Evolutionary conservation across 495 filamentous ascomycete genomes (phyloP).

Genomic region (Hypoxylon fuscum): DNA sequence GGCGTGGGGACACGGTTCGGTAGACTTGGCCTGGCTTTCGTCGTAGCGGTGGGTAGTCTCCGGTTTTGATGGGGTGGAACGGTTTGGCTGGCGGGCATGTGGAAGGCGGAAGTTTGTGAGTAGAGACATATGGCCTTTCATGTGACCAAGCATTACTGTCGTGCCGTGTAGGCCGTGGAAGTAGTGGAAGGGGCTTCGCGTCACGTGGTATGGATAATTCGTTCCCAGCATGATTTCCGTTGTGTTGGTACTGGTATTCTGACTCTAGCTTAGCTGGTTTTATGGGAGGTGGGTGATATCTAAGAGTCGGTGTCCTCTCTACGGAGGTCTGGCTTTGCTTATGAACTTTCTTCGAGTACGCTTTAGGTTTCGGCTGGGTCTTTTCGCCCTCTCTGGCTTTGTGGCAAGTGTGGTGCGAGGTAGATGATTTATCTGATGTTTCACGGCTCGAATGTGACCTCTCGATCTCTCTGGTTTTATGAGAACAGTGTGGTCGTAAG

Average conservation of each 20-base stretch:
- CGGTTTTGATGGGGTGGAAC: too few species aligned
- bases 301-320: background rate
- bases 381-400: background rate
- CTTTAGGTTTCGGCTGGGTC: background rate
- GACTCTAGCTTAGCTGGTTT: conserved; percentile 14
- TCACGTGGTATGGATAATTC: background rate
- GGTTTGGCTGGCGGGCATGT: too few species aligned
- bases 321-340: background rate
- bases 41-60: conserved; percentile 7
- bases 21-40: conserved; percentile 13
- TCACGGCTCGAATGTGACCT: too few species aligned
- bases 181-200: background rate
- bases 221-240: background rate
- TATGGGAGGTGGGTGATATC: conserved; percentile 2
- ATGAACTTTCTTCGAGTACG: background rate
- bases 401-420: background rate
- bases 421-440: background rate
- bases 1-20: background rate
- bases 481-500: too few species aligned
- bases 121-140: background rate
- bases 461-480: too few species aligned
- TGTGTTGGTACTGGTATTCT: background rate
- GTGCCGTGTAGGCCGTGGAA: background rate
- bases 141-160: background rate
- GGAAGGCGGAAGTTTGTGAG: background rate